These are phyloP conservation scores for Yamadazyma taylorii DNA, from an alignment of 1,139 yeast species.

Conservation along the genomic window DNA sequence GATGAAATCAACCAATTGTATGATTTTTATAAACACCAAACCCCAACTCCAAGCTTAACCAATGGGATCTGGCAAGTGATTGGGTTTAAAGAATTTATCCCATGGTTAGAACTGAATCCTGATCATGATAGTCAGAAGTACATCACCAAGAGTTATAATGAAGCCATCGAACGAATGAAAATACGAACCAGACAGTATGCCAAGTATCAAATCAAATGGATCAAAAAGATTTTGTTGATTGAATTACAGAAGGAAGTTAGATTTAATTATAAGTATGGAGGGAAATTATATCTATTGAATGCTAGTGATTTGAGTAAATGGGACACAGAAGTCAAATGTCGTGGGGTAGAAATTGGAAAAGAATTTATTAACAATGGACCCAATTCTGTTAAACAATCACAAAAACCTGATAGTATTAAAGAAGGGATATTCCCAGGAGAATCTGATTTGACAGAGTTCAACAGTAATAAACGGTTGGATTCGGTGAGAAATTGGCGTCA, in stretches of 20 bases:
- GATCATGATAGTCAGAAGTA: constrained; percentile 1
- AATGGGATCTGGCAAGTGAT: constrained; percentile 93
- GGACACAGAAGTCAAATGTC: constrained; percentile 52
- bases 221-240: constrained; percentile 64
- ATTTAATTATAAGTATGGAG: constrained; percentile 56
- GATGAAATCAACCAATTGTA: constrained; percentile 66
- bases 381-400: constrained; percentile 17
- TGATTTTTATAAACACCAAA: constrained; percentile 31
- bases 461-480: constrained; percentile 38
- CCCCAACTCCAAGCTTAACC: constrained; percentile 52
- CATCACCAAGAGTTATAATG: constrained; percentile 24
- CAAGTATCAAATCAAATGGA: constrained; percentile 91
- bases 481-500: constrained; percentile 65
- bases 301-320: constrained; percentile 71
- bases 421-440: constrained; percentile 29
- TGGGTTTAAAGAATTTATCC: constrained; percentile 91
- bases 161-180: constrained; percentile 76
- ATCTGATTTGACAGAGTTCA: constrained; percentile 19
- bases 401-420: constrained; percentile 47
- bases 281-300: constrained; percentile 66
- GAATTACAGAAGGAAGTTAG: constrained; percentile 55
- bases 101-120: constrained; percentile 52
- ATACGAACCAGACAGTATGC: constrained; percentile 84
- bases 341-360: constrained; percentile 55
- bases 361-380: constrained; percentile 34